Conservation (phyloP, 148 eudicot genomes). For the Arbutus unedo region DNA sequence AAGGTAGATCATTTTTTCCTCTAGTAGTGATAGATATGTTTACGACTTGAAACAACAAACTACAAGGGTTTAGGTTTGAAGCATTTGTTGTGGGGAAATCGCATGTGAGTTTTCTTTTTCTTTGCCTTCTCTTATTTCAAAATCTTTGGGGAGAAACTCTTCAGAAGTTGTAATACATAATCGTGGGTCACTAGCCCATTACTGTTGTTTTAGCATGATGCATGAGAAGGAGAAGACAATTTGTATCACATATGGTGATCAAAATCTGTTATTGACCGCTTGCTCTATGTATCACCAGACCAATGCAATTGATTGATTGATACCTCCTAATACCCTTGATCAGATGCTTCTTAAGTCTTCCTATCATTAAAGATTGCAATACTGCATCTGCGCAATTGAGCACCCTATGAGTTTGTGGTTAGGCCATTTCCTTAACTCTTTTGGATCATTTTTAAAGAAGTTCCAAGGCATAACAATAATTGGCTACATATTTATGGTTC, state of each 20-base stretch:
- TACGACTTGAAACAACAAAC: neutral
- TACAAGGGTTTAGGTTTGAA: slow-evolving; percentile 11
- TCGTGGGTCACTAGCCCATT: too few relatives aligned
- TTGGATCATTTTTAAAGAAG: neutral
- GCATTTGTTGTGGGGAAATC: neutral
- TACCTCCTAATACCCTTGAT: neutral
- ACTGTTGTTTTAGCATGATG: too few relatives aligned
- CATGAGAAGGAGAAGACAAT: too few relatives aligned
- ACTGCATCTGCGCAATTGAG: neutral
- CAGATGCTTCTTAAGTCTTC: neutral
- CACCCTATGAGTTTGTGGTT: neutral
- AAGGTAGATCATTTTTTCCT: neutral
- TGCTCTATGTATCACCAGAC: neutral
- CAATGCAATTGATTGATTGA: neutral
- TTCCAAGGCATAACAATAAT: neutral
- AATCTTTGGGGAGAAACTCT: neutral
- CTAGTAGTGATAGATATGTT: neutral
- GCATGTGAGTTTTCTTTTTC: neutral
- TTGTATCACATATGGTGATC: too few relatives aligned
- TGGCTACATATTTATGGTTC: neutral
- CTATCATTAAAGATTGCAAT: neutral
- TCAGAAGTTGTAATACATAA: too few relatives aligned
- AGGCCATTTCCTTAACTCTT: neutral
- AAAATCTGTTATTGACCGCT: neutral
- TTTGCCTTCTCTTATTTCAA: neutral